Evolutionary conservation across 148 eudicot species (phyloP), one percentile per base, ranked within the genome.

Genomic region (Selenicereus undatus): DNA sequence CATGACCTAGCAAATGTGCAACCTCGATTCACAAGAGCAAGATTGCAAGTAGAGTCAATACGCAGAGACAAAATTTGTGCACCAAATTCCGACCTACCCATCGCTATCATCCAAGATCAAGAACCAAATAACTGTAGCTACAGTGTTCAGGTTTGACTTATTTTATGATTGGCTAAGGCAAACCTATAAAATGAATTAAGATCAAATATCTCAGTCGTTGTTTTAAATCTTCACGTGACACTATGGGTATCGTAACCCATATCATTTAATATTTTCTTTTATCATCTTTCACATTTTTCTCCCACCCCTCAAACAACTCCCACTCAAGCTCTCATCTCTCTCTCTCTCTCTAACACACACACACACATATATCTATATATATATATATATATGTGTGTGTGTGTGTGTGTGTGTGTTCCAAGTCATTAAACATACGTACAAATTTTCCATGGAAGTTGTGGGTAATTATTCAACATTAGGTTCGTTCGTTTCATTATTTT

Each of bases 51-150:
- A 70, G 73, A 21, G 73, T 13, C 73, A 70, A 3, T 32, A 70
- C 45, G 14, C 2, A 39, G 43, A n/a, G 76, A 73, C 76, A 73
- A 73, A 45, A 26, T 10, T 64, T 8, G 24, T 11, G 29, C 76
- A 73, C 76, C 76, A 45, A 73, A 73, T 21, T 22, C 76, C 11
- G 50, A 73, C 76, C 76, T 73, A 45, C 54, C 76, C 76, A 7
- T 42, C 22, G 51, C 51, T 36, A 72, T 12, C 54, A 73, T 43
- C 76, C 54, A 45, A 43, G 29, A 73, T 54, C 54, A 45, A 73
- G 29, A 43, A 32, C 29, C 39, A n/a, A 42, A 9, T 72, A 8
- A 4, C 18, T 21, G 9, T 22, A 56, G 12, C 12, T 48, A 48
- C 10, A 10, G 5, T 71, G 35, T 17, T 71, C 7, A 39, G 18